Conservation (phyloP, 306 rosid species). For the Castanea mollissima region DNA sequence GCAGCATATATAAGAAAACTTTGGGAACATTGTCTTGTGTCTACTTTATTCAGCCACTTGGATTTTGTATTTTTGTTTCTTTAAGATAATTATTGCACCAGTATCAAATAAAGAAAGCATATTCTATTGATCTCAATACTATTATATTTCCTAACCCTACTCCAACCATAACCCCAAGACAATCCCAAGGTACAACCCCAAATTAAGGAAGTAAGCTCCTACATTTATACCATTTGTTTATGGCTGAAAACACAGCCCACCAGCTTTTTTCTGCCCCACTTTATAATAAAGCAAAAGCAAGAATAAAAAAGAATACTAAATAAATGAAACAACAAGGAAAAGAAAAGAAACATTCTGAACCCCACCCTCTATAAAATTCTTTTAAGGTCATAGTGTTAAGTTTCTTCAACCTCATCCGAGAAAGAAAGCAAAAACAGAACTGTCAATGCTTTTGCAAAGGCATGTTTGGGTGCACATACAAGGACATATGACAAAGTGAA, state of each 20-base stretch:
- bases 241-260: constrained; percentile 42
- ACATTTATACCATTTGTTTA: constrained; percentile 35
- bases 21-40: background rate
- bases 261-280: constrained; percentile 69
- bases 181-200: constrained; percentile 56
- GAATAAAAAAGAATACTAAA: constrained; percentile 52
- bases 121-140: constrained; percentile 29
- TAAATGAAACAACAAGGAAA: constrained; percentile 37
- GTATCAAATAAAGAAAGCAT: constrained; percentile 38
- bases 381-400: constrained; percentile 38
- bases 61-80: constrained; percentile 38
- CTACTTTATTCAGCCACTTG: constrained; percentile 1
- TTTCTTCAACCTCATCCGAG: constrained; percentile 48
- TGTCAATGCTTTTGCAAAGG: constrained; percentile 55
- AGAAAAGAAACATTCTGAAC: constrained; percentile 33
- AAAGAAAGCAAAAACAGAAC: constrained; percentile 43
- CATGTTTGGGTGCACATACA: constrained; percentile 54
- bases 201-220: constrained; percentile 46
- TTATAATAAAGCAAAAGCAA: constrained; percentile 53
- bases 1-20: background rate
- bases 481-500: constrained; percentile 49
- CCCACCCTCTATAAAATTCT: constrained; percentile 50
- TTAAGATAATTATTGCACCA: constrained; percentile 45
- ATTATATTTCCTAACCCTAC: constrained; percentile 31
- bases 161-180: constrained; percentile 30